phyloP scores from a whole-genome alignment of 768 basidiomycete genomes.

The Kwoniella sp. region DNA sequence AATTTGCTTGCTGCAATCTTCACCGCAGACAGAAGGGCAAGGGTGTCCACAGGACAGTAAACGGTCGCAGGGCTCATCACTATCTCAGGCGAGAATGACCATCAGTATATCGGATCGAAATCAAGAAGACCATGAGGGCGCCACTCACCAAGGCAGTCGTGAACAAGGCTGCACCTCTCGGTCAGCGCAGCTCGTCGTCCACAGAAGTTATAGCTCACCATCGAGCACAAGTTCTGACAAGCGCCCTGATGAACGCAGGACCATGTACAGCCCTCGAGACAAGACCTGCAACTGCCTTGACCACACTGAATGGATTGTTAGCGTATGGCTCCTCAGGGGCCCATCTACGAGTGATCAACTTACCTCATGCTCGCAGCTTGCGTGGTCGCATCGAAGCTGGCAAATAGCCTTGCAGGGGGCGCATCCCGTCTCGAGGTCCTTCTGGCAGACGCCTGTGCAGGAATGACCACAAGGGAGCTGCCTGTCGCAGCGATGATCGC shows the following conservation, averaged over 20 bases:
- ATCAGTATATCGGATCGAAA: neutral
- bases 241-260: neutral
- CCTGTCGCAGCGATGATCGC: neutral
- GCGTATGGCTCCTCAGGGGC: neutral
- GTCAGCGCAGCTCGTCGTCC: neutral
- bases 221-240: neutral
- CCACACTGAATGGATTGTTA: neutral
- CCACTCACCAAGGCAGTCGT: neutral
- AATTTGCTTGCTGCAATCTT: neutral
- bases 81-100: neutral
- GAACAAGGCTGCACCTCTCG: neutral
- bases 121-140: neutral
- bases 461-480: neutral
- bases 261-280: neutral
- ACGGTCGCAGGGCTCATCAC: neutral
- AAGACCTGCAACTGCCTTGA: neutral
- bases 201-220: slow-evolving; percentile 3
- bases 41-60: neutral
- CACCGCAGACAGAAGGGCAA: slow-evolving; percentile 3
- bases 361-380: neutral
- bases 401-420: neutral
- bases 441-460: neutral
- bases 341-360: neutral
- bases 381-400: neutral
- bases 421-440: neutral